phyloP scores from a whole-genome alignment of 257 asterid genomes.

The Cordia subcordata region DNA sequence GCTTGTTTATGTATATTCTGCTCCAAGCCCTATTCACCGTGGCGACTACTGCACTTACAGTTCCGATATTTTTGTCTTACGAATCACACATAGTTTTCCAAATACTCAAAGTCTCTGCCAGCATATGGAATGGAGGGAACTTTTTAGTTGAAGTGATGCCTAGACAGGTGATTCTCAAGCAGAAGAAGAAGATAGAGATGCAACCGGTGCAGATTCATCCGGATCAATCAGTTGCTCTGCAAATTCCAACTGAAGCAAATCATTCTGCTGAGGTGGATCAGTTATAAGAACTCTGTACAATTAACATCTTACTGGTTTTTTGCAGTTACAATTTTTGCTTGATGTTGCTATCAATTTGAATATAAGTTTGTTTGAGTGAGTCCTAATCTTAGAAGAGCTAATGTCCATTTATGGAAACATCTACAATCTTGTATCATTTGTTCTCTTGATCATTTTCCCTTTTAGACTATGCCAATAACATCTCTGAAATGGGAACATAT shows the following conservation, averaged over 20 bases:
- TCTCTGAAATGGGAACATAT: no score
- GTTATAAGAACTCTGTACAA: no score
- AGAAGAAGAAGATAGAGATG: conserved; percentile 71
- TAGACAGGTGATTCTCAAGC: conserved; percentile 72
- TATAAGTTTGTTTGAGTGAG: no score
- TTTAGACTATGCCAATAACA: no score
- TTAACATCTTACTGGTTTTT: no score
- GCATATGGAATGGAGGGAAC: conserved; percentile 94
- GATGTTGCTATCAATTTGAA: no score
- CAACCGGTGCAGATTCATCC: conserved; percentile 22
- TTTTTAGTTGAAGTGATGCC: conserved; percentile 96
- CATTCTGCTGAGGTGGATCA: no score
- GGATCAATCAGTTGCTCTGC: conserved; percentile 20
- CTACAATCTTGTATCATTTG: no score
- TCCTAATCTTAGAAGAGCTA: no score
- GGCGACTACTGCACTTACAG: conserved; percentile 83
- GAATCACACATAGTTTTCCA: conserved; percentile 63
- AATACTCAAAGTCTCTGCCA: conserved; percentile 80
- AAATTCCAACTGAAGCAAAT: conserved; percentile 1
- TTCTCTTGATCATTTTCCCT: no score
- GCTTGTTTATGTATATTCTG: conserved; percentile 81
- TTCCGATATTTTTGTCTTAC: conserved; percentile 87
- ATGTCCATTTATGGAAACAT: no score
- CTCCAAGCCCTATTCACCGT: conserved; percentile 85
- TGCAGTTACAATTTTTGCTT: no score